These are phyloP conservation scores for Sedum album DNA, from an alignment of 164 flowering plant genomes.

Conservation along the genomic window DNA sequence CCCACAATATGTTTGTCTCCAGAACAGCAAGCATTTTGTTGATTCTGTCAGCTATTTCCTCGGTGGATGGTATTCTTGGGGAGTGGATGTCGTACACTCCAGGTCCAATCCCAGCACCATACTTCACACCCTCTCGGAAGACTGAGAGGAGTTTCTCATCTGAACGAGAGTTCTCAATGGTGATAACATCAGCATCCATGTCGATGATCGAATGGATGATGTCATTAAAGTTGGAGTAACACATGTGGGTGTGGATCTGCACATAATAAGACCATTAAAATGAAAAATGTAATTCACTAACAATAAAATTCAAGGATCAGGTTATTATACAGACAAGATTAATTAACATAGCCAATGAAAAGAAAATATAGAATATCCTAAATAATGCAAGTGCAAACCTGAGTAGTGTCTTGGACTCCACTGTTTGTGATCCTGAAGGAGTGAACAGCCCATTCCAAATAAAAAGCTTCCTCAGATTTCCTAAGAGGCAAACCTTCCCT, in stretches of 20 bases:
- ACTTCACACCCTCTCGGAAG: slow-evolving; percentile 92
- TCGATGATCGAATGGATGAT: slow-evolving; percentile 71
- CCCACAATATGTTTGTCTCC: slow-evolving; percentile 86
- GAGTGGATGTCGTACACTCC: slow-evolving; percentile 97
- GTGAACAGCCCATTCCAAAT: slow-evolving; percentile 65
- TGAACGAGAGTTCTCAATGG: slow-evolving; percentile 92
- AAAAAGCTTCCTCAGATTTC: slow-evolving; percentile 48
- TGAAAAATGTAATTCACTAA: too few species aligned
- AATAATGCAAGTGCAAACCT: slow-evolving; percentile 19
- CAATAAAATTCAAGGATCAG: too few species aligned
- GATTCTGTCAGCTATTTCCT: slow-evolving; percentile 81
- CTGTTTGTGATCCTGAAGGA: slow-evolving; percentile 54
- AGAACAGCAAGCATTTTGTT: slow-evolving; percentile 96
- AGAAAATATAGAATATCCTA: background rate
- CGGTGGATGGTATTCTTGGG: slow-evolving; percentile 80
- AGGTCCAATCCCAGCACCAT: slow-evolving; percentile 95
- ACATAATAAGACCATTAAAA: background rate
- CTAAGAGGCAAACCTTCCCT: slow-evolving; percentile 56
- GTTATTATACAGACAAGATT: too few species aligned
- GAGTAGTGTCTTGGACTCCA: slow-evolving; percentile 52
- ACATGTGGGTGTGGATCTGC: slow-evolving; percentile 85
- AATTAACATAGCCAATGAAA: too few species aligned
- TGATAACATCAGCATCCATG: slow-evolving; percentile 92
- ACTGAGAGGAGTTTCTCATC: slow-evolving; percentile 95
- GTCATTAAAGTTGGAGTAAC: slow-evolving; percentile 78